Conservation (phyloP, 306 rosid genomes). For the Mimosa bimucronata region DNA sequence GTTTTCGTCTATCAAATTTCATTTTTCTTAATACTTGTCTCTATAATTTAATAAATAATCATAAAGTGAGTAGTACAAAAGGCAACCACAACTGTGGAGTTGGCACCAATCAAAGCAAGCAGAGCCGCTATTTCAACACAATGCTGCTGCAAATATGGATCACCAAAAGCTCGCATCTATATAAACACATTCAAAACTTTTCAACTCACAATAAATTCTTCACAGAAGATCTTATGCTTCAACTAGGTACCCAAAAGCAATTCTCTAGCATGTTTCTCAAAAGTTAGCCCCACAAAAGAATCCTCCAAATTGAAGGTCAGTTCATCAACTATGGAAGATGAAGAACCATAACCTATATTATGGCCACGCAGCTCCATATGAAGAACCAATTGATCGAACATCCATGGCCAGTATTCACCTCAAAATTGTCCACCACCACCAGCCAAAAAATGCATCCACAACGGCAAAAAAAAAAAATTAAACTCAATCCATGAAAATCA, state of each 20-base stretch:
- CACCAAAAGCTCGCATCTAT: slow-evolving; percentile 91
- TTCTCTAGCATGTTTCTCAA: slow-evolving; percentile 75
- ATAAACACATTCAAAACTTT: slow-evolving; percentile 29
- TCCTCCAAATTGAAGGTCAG: slow-evolving; percentile 86
- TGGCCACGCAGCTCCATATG: slow-evolving; percentile 42
- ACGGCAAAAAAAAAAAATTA: no score
- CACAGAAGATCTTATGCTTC: slow-evolving; percentile 79
- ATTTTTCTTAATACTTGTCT: no score
- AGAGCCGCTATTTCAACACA: slow-evolving; percentile 93
- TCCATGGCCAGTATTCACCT: no score
- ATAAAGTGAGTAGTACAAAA: no score
- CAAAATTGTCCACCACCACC: no score
- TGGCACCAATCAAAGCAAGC: slow-evolving; percentile 92
- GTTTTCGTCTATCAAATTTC: no score
- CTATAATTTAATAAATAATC: no score
- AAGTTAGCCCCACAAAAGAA: slow-evolving; percentile 55
- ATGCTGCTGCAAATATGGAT: slow-evolving; percentile 94
- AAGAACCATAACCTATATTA: slow-evolving; percentile 42
- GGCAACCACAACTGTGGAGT: slow-evolving; percentile 84
- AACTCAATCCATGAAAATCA: no score
- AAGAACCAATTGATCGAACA: no score
- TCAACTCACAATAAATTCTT: slow-evolving; percentile 52
- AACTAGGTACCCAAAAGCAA: slow-evolving; percentile 76
- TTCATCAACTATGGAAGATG: slow-evolving; percentile 66
- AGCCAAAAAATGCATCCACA: no score